Percentiles rank a stretch among this genome's conserved stretches.
These are phyloP conservation scores for Aspergillus asperescens DNA, from an alignment of 495 filamentous ascomycete genomes.

Conservation along the genomic window DNA sequence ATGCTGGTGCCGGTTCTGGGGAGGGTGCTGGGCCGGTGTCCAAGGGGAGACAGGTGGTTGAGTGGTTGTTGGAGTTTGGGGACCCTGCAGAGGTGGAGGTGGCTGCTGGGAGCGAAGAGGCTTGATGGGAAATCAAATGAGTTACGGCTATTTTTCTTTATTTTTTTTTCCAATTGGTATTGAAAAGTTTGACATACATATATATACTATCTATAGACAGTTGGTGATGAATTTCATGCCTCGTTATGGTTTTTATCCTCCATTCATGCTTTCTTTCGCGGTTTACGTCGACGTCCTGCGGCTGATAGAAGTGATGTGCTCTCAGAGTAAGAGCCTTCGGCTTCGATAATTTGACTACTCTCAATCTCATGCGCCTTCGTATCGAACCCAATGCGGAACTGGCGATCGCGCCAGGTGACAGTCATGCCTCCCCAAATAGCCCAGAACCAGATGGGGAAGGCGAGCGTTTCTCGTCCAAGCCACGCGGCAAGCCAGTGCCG, in stretches of 20 bases:
- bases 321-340: constrained; percentile 17
- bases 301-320: neutral
- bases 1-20: constrained; percentile 10
- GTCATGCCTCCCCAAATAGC: constrained; percentile 78
- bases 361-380: constrained; percentile 65
- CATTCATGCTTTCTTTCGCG: constrained; percentile 22
- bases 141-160: constrained; percentile 12
- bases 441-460: constrained; percentile 81
- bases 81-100: constrained; percentile 35
- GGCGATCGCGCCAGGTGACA: constrained; percentile 79
- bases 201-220: constrained; percentile 14
- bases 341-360: constrained; percentile 1
- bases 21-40: constrained; percentile 27
- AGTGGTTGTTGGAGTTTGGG: constrained; percentile 44
- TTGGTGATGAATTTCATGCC: neutral
- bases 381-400: constrained; percentile 74
- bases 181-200: constrained; percentile 4
- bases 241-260: neutral
- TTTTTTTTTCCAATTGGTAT: constrained; percentile 2
- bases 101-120: constrained; percentile 13
- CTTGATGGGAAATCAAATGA: constrained; percentile 14
- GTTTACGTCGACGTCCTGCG: constrained; percentile 14
- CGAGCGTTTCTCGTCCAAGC: constrained; percentile 76
- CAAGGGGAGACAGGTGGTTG: constrained; percentile 40
- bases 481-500: constrained; percentile 73